Conservation (phyloP, 2,329 filamentous ascomycete genomes). For the Cryphonectria japonica region DNA sequence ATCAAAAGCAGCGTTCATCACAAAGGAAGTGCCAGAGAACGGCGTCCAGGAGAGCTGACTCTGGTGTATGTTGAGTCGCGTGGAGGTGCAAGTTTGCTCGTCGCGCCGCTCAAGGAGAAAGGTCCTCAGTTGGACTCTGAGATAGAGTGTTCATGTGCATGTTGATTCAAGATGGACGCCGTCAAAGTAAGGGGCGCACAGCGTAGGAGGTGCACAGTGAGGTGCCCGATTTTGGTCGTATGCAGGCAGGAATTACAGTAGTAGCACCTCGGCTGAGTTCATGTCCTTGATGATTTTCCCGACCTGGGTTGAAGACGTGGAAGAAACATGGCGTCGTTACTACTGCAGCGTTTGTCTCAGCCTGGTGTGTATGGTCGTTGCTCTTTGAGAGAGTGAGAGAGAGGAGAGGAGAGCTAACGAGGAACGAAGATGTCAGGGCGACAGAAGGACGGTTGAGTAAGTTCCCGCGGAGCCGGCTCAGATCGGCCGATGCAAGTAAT, state of each 20-base stretch:
- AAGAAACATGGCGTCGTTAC: background rate
- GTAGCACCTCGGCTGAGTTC: no score
- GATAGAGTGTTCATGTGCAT: no score
- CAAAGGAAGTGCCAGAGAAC: background rate
- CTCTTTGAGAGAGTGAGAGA: background rate
- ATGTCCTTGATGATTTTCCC: background rate
- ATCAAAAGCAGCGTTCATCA: background rate
- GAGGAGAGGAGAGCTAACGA: background rate
- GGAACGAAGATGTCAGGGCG: background rate
- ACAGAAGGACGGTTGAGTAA: background rate
- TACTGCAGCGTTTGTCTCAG: background rate
- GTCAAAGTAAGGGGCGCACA: no score
- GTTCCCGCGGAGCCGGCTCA: background rate
- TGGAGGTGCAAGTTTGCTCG: background rate
- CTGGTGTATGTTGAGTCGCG: background rate
- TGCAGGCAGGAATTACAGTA: no score
- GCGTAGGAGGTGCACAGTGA: no score
- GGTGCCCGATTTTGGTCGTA: no score
- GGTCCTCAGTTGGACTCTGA: no score
- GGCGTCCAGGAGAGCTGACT: background rate
- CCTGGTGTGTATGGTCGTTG: no score
- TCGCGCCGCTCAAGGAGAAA: background rate
- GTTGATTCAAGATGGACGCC: background rate
- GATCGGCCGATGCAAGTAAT: background rate
- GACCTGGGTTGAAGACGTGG: background rate